phyloP scores from a whole-genome alignment of 306 rosid genomes.

The cucumber (Cucumis sativus) region Cucumber_9930_V3 NC_026660.2:27431001-27431500 shows the following conservation, averaged over 20 bases:
- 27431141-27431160: not conserved
- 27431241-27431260: not conserved
- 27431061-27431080: not conserved
- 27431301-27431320: not conserved
- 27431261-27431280: not conserved
- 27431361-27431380: not conserved
- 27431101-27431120: not conserved
- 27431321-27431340: not conserved
- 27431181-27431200: not conserved
- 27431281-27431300: not conserved
- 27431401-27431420: not conserved
- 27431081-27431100: not conserved
- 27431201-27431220: not conserved
- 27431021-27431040: not conserved
- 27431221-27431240: not conserved
- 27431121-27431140: not conserved
- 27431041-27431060: not conserved
- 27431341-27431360: not conserved
- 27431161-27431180: not conserved
- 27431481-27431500: constrained; percentile 21
- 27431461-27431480: constrained; percentile 41
- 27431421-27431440: not conserved
- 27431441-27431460: not conserved
- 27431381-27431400: not conserved
- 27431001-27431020: not conserved